phyloP scores from a whole-genome alignment of 306 rosid genomes.

The Inga oerstediana region DNA sequence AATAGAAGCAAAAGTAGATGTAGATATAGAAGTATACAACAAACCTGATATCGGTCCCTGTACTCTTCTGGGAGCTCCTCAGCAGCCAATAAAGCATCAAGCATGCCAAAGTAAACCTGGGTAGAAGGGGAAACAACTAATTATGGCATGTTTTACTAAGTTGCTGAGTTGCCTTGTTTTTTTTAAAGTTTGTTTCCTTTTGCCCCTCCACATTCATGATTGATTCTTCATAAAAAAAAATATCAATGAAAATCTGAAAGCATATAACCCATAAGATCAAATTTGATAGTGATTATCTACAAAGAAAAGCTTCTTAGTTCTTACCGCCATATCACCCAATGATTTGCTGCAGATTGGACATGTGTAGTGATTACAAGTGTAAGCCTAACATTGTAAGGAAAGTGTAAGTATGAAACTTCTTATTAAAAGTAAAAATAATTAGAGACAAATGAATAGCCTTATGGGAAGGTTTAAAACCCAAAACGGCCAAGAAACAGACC shows the following conservation, averaged over 20 bases:
- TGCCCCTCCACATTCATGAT: constrained; percentile 16
- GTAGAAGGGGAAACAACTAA: constrained; percentile 37
- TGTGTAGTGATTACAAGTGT: constrained; percentile 94
- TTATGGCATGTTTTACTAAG: constrained; percentile 20
- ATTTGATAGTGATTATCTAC: constrained; percentile 18
- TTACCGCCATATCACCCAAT: constrained; percentile 98
- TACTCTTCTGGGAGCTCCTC: constrained; percentile 98
- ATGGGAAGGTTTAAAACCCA: not conserved
- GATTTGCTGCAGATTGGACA: constrained; percentile 99
- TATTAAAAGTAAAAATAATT: constrained; percentile 1
- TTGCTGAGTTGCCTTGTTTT: not conserved
- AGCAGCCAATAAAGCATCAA: constrained; percentile 93
- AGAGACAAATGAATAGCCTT: not conserved
- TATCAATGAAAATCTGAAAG: constrained; percentile 7
- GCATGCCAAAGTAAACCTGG: constrained; percentile 99
- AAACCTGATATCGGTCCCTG: constrained; percentile 84
- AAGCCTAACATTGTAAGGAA: constrained; percentile 66
- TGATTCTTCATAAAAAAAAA: constrained; percentile 20
- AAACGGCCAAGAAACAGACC: constrained; percentile 48
- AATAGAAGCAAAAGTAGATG: constrained; percentile 14
- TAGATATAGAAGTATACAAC: not conserved
- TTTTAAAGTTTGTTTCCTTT: not conserved
- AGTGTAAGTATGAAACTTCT: constrained; percentile 35
- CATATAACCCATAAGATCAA: constrained; percentile 6
- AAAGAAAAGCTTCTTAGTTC: constrained; percentile 34